Conservation (phyloP, 306 rosid genomes). For the Styphnolobium japonicum region DNA sequence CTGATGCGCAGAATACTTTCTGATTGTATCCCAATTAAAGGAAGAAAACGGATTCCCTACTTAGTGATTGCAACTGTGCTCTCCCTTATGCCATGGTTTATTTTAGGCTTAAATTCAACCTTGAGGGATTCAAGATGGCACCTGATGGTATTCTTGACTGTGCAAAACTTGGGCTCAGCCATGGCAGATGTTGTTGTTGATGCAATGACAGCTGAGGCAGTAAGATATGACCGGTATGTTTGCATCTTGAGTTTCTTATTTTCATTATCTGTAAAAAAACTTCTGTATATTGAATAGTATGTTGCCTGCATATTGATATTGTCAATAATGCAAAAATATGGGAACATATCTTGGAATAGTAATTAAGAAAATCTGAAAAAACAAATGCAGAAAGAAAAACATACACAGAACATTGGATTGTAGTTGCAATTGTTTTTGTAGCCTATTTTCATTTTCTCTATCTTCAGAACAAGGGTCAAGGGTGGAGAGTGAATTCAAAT, state of each 20-base stretch:
- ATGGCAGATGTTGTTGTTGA: constrained; percentile 94
- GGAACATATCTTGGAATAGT: not conserved
- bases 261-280: not conserved
- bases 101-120: constrained; percentile 55
- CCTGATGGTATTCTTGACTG: constrained; percentile 61
- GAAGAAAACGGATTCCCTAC: constrained; percentile 81
- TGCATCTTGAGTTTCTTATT: constrained; percentile 22
- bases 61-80: constrained; percentile 73
- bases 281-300: constrained; percentile 2
- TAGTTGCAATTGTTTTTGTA: not conserved
- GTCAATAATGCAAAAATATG: not conserved
- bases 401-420: not conserved
- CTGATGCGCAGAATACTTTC: constrained; percentile 66
- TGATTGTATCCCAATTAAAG: constrained; percentile 81
- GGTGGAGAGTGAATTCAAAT: not conserved
- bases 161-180: constrained; percentile 84
- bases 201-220: constrained; percentile 95
- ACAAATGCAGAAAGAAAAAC: not conserved
- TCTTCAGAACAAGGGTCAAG: not conserved
- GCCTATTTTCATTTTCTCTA: not conserved
- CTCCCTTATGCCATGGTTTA: constrained; percentile 76
- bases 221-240: constrained; percentile 64
- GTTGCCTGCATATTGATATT: not conserved
- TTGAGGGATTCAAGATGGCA: constrained; percentile 66
- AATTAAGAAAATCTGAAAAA: not conserved